Evolutionary conservation across 768 basidiomycete genomes (phyloP), one percentile per base, ranked within the genome.

Genomic region (Suillus occidentalis): DNA sequence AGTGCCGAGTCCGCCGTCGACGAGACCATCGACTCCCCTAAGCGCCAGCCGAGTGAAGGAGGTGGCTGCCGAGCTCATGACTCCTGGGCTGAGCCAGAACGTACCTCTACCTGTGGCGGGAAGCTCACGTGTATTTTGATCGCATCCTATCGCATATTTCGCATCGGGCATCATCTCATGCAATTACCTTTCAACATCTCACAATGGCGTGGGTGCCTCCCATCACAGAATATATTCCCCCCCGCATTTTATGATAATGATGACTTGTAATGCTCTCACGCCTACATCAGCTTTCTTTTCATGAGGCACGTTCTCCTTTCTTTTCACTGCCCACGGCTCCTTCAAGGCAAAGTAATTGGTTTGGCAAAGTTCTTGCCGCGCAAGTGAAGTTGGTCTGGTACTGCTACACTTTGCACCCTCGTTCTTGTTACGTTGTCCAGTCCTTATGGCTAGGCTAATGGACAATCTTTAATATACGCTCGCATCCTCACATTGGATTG

Each of bases 11-110:
- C 59, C 63, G 10, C 61, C 28, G 10, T 18, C 71, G 45, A 13
- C 60, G 1, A 62, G 34, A 20, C 60, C 72, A 14, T 63, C 72
- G 10, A 69, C 71, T 55, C 72, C 69, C 20, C 65, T 90, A 82
- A 82, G 79, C 37, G 72, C 88, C 65, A 91, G 87, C 68, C 90
- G 91, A 28, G 85, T 84, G 63, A 84, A 87, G 68, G 92, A 95
- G 85, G 90, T 94, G 66, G 70, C 89, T 74, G 34, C 42, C 1
- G 65, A 67, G 52, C 66, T 69, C 53, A 59, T 68, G 62, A 59
- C 22, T 10, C 34, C 60, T 64, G 57, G 50, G 3, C 65, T 70
- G 10, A 60, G 10, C 18, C 28, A 59, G 3, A 25, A 42, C 6
- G 18, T 18, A 25, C 25, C 25, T 9, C 40, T 20, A 10, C 58